Evolutionary conservation across 2,329 filamentous ascomycete species (phyloP).

Genomic region (Trichoderma koningiopsis): DNA sequence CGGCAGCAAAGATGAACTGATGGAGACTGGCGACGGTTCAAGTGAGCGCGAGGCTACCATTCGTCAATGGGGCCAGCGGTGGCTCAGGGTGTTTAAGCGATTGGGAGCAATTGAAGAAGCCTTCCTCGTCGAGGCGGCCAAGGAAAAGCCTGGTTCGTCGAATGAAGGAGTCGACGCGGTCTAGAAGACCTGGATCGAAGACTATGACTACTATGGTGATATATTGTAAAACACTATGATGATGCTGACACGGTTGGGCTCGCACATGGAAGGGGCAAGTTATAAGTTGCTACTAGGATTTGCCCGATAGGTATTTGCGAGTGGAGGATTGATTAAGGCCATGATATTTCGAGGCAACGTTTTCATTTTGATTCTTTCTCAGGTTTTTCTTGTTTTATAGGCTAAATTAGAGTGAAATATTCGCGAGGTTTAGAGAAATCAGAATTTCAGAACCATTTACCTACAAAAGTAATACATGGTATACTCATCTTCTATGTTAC

Average conservation of each 20-base stretch:
- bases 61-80: slow-evolving; percentile 78
- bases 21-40: slow-evolving; percentile 66
- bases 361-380: background rate
- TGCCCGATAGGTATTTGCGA: background rate
- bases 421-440: background rate
- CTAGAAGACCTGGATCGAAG: slow-evolving; percentile 18
- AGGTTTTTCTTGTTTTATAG: background rate
- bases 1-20: slow-evolving; percentile 72
- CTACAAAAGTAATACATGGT: background rate
- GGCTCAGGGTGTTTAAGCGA: slow-evolving; percentile 81
- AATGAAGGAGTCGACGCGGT: slow-evolving; percentile 24
- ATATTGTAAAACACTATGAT: background rate
- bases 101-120: slow-evolving; percentile 85
- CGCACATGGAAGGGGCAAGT: background rate
- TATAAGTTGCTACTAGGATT: background rate
- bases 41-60: slow-evolving; percentile 65
- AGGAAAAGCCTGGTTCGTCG: slow-evolving; percentile 30
- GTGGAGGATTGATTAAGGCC: too few relatives aligned
- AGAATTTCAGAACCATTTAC: background rate
- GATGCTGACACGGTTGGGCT: too few relatives aligned
- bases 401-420: background rate
- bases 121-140: slow-evolving; percentile 46
- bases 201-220: slow-evolving; percentile 11
- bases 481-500: background rate
- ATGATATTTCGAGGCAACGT: background rate